Base-by-base conservation (phyloP, 176 grass and related monocot genomes). In the Thalia dealbata region DNA sequence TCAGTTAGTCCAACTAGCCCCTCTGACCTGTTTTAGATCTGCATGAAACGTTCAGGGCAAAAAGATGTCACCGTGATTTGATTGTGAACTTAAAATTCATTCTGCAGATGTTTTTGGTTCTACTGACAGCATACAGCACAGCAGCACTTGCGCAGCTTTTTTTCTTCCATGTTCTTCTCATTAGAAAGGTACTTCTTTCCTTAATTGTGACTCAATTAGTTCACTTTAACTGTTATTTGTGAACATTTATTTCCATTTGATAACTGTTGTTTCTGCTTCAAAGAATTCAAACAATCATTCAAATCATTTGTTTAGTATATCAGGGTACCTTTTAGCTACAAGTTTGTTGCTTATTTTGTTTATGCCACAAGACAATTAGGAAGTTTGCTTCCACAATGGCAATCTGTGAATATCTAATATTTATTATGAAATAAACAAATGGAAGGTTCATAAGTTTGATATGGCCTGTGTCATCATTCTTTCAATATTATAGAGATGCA, bases 111-210 rank as follows among this genome's bases (percentile, higher is more conserved):
- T 46, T 23, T 29, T 84, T 97, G 76, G 85, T 79, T 18, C 68
- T 99, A 58, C 86, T 99, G 75, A 93, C 87, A 50, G 77, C 84
- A 52, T 93, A 99, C 62, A 83, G 90, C 73, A 92, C 83, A 25
- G 82, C 83, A 63, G 95, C 95, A 28, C 38, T 99, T 11, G 95
- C 83, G 15, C 95, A 99, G 81, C 90, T 99, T 64, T 93, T 99
- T 72, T 91, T 91, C 79, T 93, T 99, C 81, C 95, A 99, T 78
- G 80, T 91, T 42, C 84, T 99, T 64, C 89, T 99, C 46, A 99
- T 99, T 32, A 87, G 83, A 80, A 99, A 99, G 90, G 95, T 92
- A 84, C 43, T 68, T 44, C 32, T 43, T 43, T 7, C 0, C 21
- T 14, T 8, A 68, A 1, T 38, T 38, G 32, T 38, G n/a, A n/a